These are phyloP conservation scores for Helminthosporium solani DNA, from an alignment of 2,329 filamentous ascomycete species.

Conservation along the genomic window DNA sequence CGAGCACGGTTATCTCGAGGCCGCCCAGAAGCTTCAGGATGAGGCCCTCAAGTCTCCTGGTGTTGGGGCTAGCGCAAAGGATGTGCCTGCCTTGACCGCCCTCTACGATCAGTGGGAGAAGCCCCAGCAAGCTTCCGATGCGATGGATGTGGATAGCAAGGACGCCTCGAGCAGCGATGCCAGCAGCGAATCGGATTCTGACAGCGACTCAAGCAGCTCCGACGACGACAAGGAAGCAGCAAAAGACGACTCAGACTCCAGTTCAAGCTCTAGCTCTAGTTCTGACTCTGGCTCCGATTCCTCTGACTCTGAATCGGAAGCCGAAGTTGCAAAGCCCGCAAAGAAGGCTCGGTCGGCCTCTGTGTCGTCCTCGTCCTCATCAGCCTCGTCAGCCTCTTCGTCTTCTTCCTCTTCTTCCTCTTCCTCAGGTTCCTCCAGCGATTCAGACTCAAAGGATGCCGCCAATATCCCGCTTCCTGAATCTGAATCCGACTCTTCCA, in stretches of 20 bases:
- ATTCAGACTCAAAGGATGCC: slow-evolving; percentile 23
- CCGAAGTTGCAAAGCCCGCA: slow-evolving; percentile 18
- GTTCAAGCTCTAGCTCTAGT: slow-evolving; percentile 25
- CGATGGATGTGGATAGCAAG: slow-evolving; percentile 34
- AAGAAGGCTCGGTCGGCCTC: slow-evolving; percentile 16
- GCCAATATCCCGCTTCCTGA: slow-evolving; percentile 31
- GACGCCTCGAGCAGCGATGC: slow-evolving; percentile 25
- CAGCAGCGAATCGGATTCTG: slow-evolving; percentile 29
- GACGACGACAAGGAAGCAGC: slow-evolving; percentile 16
- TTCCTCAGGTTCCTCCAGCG: slow-evolving; percentile 22
- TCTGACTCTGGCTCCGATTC: slow-evolving; percentile 20
- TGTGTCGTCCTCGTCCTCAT: slow-evolving; percentile 22
- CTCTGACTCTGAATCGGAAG: slow-evolving; percentile 45
- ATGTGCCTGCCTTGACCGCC: slow-evolving; percentile 21
- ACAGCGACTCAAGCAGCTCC: slow-evolving; percentile 32
- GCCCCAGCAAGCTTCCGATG: slow-evolving; percentile 20
- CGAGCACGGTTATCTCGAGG: slow-evolving; percentile 34
- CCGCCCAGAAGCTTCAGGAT: slow-evolving; percentile 29
- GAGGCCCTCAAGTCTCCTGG: slow-evolving; percentile 13
- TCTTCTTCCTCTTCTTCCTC: slow-evolving; percentile 24
- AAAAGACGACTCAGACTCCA: slow-evolving; percentile 22
- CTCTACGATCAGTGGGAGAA: slow-evolving; percentile 35
- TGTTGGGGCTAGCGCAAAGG: slow-evolving; percentile 9
- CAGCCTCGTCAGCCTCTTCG: slow-evolving; percentile 22
- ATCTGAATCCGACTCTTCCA: slow-evolving; percentile 30